Conservation (phyloP, 2,329 filamentous ascomycete species). For the Aspergillus carbonarius region DNA sequence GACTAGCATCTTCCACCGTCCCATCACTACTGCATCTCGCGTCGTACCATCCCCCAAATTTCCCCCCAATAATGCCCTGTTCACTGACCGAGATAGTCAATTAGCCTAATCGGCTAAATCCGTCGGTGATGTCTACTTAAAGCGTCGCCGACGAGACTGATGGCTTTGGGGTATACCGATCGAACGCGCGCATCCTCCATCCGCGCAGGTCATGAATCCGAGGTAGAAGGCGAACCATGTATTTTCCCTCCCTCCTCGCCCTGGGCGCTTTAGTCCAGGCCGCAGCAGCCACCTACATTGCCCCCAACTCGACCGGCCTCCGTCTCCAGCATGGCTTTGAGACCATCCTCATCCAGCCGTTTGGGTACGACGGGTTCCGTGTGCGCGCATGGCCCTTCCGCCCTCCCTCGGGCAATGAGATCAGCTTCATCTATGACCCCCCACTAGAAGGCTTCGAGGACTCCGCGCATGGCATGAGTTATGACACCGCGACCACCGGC, state of each 20-base stretch:
- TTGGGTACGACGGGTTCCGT: constrained; percentile 42
- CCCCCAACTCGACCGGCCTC: constrained; percentile 26
- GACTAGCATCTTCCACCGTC: background rate
- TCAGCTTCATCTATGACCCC: constrained; percentile 42
- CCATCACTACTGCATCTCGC: background rate
- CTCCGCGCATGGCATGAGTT: constrained; percentile 32
- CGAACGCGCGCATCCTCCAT: background rate
- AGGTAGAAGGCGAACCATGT: background rate
- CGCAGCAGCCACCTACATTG: constrained; percentile 13
- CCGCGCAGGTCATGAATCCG: background rate
- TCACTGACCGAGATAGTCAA: no score
- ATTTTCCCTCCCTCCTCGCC: background rate
- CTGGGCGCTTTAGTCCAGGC: background rate
- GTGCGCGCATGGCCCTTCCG: constrained; percentile 42
- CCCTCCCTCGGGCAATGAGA: constrained; percentile 35
- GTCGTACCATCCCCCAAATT: background rate
- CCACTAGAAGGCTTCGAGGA: constrained; percentile 40
- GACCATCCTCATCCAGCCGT: constrained; percentile 40
- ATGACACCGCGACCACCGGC: constrained; percentile 34
- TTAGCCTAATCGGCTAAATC: constrained; percentile 8
- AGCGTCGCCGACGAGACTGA: background rate
- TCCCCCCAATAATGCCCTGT: background rate
- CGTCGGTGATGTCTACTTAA: background rate
- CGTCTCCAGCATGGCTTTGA: constrained; percentile 42
- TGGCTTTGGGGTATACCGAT: no score